Base-by-base conservation (phyloP, 2,329 filamentous ascomycete genomes). In the Colletotrichum higginsianum region DNA sequence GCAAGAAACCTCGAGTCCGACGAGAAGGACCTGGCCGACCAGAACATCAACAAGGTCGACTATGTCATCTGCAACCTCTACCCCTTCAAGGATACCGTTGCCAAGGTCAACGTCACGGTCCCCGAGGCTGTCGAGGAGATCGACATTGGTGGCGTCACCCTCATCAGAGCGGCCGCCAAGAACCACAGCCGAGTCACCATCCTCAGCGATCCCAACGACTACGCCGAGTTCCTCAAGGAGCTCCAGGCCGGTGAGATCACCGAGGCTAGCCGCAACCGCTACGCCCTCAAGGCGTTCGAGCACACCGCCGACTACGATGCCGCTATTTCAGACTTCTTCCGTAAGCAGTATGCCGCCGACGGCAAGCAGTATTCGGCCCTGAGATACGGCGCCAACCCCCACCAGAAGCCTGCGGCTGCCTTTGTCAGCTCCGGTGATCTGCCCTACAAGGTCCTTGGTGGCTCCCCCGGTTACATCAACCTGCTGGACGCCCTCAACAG, bases 41-140 rank as follows among this genome's bases (percentile, higher is more conserved):
- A 97, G 85, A 96, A 95, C 84, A 98, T 98, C 82, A 89, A 93
- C 86, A 97, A 97, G 86, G 94, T 98, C 72, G 94, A 97, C 88
- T 97, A 92, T 78, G 94, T 98, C 77, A 93, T 99, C 81, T 98
- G 96, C 92, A 99, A 99, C 86, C 89, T 99, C 67, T 98, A 99
- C 84, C 96, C 96, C 15, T 99, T 99, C 91, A 98, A 98, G 87
- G 95, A 98, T 82, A 99, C 96, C 42, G 92, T 99, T 77, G 93
- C 95, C 78, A 97, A 98, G 88, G 91, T 97, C 86, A 97, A 98
- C 79, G 96, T 99, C 79, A 98, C 96, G 73, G 94, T 99, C 74
- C 91, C 94, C 62, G 96, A 99, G 85, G 96, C 96, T 62, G 96
- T 99, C 49, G 96, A 99, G 86, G 96, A 99, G 86, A 97, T 99